phyloP scores from a whole-genome alignment of 768 basidiomycete genomes.

The Boletus sp. region DNA sequence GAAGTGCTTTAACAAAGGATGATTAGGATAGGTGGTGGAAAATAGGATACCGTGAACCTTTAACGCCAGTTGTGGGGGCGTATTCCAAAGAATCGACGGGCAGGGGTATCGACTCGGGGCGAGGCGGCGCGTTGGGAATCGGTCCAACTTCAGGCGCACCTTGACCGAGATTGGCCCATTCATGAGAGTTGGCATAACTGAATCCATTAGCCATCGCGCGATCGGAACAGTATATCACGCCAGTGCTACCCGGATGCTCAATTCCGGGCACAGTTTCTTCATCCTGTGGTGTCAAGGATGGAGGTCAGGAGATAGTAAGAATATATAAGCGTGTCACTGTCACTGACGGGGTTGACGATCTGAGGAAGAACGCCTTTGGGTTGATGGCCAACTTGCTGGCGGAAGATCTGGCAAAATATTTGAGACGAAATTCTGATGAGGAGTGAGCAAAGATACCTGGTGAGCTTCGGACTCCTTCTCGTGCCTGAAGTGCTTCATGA shows the following conservation, averaged over 20 bases:
- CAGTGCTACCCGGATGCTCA: constrained; percentile 65
- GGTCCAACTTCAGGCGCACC: constrained; percentile 88
- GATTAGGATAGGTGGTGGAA: background rate
- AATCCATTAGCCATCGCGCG: constrained; percentile 96
- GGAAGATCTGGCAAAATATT: constrained; percentile 58
- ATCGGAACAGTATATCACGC: constrained; percentile 86
- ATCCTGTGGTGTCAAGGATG: constrained; percentile 43
- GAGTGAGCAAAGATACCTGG: constrained; percentile 44
- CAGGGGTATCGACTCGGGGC: constrained; percentile 63
- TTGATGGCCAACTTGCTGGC: constrained; percentile 67
- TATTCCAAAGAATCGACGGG: constrained; percentile 80
- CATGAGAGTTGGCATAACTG: constrained; percentile 70
- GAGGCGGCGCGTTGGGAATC: constrained; percentile 69
- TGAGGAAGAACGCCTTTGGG: constrained; percentile 64
- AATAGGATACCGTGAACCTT: constrained; percentile 43
- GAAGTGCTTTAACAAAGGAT: constrained; percentile 50
- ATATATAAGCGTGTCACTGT: background rate
- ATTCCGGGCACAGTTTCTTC: constrained; percentile 91
- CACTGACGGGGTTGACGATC: constrained; percentile 65
- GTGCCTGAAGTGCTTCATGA: constrained; percentile 62
- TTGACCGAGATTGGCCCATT: constrained; percentile 91
- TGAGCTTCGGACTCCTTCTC: constrained; percentile 90
- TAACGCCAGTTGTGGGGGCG: constrained; percentile 90
- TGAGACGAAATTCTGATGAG: background rate
- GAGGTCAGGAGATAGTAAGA: constrained; percentile 1